Percentiles rank a stretch among this genome's conserved stretches.
Conservation (phyloP, 2,329 filamentous ascomycete species). For the Didymosphaeria variabile region DNA sequence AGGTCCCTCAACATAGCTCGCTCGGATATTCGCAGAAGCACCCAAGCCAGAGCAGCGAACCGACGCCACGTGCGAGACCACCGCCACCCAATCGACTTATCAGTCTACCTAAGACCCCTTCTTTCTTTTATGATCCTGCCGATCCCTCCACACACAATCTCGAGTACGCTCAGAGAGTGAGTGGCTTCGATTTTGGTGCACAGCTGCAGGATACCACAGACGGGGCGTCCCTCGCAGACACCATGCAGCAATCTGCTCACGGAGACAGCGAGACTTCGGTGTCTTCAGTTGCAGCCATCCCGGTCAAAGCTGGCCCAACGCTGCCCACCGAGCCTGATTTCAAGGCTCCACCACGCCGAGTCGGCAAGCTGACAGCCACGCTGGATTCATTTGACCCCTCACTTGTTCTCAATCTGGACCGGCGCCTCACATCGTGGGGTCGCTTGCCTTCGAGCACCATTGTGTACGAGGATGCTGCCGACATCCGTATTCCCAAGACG, state of each 20-base stretch:
- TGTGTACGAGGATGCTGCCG: constrained; percentile 68
- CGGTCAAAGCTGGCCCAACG: constrained; percentile 29
- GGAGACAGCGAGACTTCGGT: constrained; percentile 24
- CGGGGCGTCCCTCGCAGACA: constrained; percentile 40
- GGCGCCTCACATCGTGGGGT: constrained; percentile 79
- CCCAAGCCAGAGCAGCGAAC: constrained; percentile 45
- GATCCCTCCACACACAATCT: constrained; percentile 56
- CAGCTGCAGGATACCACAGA: constrained; percentile 27
- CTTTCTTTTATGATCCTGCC: constrained; percentile 55
- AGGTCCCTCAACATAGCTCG: constrained; percentile 46
- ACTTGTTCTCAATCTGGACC: constrained; percentile 69
- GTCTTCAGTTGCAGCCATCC: constrained; percentile 24
- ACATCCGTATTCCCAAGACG: constrained; percentile 80
- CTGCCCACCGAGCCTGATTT: constrained; percentile 42
- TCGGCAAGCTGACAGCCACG: constrained; percentile 74
- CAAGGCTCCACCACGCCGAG: constrained; percentile 52
- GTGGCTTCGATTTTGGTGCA: constrained; percentile 53
- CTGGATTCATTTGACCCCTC: constrained; percentile 72
- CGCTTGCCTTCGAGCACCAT: constrained; percentile 74
- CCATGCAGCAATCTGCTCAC: constrained; percentile 36
- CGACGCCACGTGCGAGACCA: constrained; percentile 48
- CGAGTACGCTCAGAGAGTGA: constrained; percentile 57
- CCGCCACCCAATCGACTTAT: constrained; percentile 56
- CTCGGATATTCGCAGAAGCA: constrained; percentile 35
- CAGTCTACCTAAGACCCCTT: constrained; percentile 53